Evolutionary conservation across 345 rosid species (phyloP).

Genomic region (Rubroshorea leprosula): DNA sequence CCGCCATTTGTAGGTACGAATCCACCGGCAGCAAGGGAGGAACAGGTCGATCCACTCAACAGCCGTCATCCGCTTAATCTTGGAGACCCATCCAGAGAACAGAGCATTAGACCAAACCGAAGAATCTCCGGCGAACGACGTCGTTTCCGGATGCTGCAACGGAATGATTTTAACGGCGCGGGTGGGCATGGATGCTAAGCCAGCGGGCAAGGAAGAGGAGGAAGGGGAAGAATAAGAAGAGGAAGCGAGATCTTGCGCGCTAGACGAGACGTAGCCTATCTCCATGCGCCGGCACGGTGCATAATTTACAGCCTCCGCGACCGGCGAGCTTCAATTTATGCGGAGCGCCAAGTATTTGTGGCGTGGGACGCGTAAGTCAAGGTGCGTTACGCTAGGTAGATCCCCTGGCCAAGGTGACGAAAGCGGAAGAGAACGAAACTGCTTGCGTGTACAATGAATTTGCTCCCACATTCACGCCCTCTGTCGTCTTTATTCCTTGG

Average conservation of each 20-base stretch:
- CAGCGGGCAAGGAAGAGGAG: conserved; percentile 3
- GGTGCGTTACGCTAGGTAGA: no score
- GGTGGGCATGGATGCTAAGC: conserved; percentile 35
- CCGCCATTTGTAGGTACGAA: conserved; percentile 67
- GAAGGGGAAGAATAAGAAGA: conserved; percentile 2
- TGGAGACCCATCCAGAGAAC: conserved; percentile 38
- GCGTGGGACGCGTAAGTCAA: no score
- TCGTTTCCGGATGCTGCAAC: conserved; percentile 57
- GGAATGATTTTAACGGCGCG: conserved; percentile 77
- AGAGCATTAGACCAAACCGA: conserved; percentile 25
- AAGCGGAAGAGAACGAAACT: no score
- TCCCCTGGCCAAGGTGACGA: no score
- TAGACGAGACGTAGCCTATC: conserved; percentile 53
- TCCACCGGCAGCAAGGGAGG: conserved; percentile 86
- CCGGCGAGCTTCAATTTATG: not conserved
- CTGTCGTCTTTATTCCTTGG: no score
- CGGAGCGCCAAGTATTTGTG: no score
- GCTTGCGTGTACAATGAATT: no score
- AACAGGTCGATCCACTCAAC: conserved; percentile 52
- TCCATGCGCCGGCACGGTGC: conserved; percentile 35
- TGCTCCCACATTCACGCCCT: no score
- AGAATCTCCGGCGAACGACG: conserved; percentile 28
- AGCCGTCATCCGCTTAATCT: conserved; percentile 44
- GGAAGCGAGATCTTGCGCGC: conserved; percentile 32
- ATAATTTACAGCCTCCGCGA: not conserved